A percentile compares a stretch with the other conserved stretches of the same genome.
Conservation (phyloP, 345 rosid genomes). For the Raphanus raphanistrum region DNA sequence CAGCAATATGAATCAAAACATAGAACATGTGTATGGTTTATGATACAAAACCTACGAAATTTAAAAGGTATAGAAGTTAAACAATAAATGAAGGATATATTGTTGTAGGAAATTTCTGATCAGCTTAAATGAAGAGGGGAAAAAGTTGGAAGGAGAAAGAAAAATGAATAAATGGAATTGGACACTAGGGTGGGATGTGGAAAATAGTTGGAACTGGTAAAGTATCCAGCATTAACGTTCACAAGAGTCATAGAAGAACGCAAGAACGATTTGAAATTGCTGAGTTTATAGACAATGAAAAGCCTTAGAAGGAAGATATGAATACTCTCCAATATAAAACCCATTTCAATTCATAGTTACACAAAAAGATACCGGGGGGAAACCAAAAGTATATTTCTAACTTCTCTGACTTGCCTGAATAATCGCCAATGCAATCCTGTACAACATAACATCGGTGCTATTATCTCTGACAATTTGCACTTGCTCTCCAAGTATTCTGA, state of each 20-base stretch:
- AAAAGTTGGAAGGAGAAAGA: neutral
- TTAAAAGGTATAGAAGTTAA: neutral
- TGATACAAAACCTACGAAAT: neutral
- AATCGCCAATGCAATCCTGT: conserved; percentile 89
- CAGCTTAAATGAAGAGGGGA: conserved; percentile 12
- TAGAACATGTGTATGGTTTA: neutral
- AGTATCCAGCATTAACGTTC: conserved; percentile 12
- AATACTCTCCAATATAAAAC: neutral
- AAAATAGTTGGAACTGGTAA: neutral
- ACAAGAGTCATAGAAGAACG: neutral
- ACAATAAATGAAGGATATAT: neutral
- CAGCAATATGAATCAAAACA: conserved; percentile 18
- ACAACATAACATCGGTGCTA: conserved; percentile 95
- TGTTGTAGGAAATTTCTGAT: neutral
- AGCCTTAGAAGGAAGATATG: neutral
- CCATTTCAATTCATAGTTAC: conserved; percentile 19
- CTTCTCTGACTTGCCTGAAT: conserved; percentile 71
- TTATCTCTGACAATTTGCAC: conserved; percentile 97
- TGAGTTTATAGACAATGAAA: neutral
- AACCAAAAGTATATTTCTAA: conserved; percentile 7
- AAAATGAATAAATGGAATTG: neutral
- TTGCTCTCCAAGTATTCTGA: conserved; percentile 99
- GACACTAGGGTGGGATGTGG: neutral
- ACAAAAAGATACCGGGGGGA: conserved; percentile 1
- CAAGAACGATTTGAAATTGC: neutral